Conservation (phyloP, 345 rosid species). For the Eucalyptus virginea region DNA sequence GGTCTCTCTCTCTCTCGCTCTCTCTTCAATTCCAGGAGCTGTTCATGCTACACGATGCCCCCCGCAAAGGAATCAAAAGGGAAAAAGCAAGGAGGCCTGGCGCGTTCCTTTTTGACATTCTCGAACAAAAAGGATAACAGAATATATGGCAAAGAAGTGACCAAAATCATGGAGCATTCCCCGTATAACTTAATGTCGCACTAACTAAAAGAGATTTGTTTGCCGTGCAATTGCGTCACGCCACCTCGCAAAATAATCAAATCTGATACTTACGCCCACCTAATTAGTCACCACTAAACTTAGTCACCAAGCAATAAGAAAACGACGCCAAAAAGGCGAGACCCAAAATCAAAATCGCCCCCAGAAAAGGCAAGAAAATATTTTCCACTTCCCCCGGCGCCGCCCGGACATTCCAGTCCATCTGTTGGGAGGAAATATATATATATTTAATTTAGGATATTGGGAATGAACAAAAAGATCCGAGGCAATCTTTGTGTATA, state of each 20-base stretch:
- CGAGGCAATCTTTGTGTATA: background rate
- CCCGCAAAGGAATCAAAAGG: slow-evolving; percentile 1
- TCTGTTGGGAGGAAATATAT: background rate
- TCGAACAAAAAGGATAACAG: background rate
- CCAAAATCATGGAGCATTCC: background rate
- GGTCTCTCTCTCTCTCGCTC: background rate
- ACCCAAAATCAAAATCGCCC: background rate
- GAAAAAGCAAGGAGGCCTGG: background rate
- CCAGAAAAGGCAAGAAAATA: background rate
- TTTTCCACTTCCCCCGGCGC: background rate
- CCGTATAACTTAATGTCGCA: background rate
- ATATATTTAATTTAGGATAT: background rate
- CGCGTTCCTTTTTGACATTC: background rate
- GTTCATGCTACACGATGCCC: background rate
- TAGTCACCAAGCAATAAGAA: background rate
- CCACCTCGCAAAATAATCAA: background rate
- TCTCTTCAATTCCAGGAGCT: background rate
- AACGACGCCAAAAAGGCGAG: background rate
- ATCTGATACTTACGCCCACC: background rate
- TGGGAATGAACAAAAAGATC: background rate
- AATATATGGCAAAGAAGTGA: background rate
- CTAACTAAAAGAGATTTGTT: background rate
- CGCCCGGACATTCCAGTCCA: background rate
- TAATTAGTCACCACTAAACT: background rate
- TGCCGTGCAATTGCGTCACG: background rate